These are phyloP conservation scores for Trichoderma koningiopsis DNA, from an alignment of 2,329 filamentous ascomycete genomes.

Conservation along the genomic window DNA sequence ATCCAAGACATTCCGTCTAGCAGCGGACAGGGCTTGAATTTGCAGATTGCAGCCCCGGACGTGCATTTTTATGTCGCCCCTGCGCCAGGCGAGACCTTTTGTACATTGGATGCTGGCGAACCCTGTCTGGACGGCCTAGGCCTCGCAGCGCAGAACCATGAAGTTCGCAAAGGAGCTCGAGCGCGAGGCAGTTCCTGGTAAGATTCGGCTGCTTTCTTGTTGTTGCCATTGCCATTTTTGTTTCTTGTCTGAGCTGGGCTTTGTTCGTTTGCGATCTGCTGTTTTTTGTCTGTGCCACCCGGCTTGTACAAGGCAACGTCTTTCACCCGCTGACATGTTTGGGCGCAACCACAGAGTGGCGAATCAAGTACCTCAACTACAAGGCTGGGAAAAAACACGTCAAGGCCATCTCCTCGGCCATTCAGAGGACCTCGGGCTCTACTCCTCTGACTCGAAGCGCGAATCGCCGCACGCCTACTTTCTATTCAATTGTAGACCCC, in stretches of 20 bases:
- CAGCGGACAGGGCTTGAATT: background rate
- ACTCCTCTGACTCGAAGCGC: conserved; percentile 49
- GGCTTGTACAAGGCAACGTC: background rate
- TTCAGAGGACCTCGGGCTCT: conserved; percentile 59
- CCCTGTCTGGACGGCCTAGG: background rate
- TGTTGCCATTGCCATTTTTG: background rate
- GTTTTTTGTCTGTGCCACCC: background rate
- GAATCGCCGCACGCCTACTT: conserved; percentile 39
- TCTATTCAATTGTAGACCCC: conserved; percentile 26
- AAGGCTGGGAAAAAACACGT: conserved; percentile 94
- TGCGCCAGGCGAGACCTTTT: background rate
- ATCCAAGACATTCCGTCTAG: background rate
- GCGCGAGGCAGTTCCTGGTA: conserved; percentile 81
- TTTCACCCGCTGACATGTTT: background rate
- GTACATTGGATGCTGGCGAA: background rate
- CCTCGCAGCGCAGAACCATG: conserved; percentile 45
- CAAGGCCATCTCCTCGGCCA: conserved; percentile 76
- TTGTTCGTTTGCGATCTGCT: background rate
- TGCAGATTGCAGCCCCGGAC: conserved; percentile 24
- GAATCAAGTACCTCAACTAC: conserved; percentile 91
- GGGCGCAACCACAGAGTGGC: conserved; percentile 68
- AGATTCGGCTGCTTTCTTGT: background rate
- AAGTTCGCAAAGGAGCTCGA: conserved; percentile 79
- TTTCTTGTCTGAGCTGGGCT: background rate
- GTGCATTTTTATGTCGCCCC: conserved; percentile 17